These are phyloP conservation scores for Fusarium sp. DNA, from an alignment of 2,329 filamentous ascomycete species.

Conservation along the genomic window DNA sequence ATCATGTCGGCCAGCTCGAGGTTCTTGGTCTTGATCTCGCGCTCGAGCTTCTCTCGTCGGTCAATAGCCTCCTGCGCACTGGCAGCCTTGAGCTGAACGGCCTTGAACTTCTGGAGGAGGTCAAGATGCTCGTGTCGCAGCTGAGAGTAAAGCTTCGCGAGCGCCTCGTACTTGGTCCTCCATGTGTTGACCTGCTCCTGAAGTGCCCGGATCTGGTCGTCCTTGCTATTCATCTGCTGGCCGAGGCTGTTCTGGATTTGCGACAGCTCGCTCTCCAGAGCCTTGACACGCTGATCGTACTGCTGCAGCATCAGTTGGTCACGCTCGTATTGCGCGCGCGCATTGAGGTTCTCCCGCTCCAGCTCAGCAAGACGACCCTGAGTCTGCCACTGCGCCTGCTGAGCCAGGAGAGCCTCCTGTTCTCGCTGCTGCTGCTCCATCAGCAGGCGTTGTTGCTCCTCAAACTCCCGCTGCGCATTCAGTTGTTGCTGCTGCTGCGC, in stretches of 20 bases:
- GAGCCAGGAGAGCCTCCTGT: slow-evolving; percentile 87
- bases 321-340: slow-evolving; percentile 94
- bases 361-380: slow-evolving; percentile 96
- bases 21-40: slow-evolving; percentile 99
- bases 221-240: slow-evolving; percentile 88
- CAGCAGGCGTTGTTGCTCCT: slow-evolving; percentile 90
- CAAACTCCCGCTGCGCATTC: slow-evolving; percentile 93
- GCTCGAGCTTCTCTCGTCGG: slow-evolving; percentile 91
- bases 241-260: slow-evolving; percentile 86
- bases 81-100: slow-evolving; percentile 93
- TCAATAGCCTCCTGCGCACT: slow-evolving; percentile 98
- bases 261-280: slow-evolving; percentile 85
- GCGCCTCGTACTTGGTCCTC: slow-evolving; percentile 95
- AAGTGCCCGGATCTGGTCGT: slow-evolving; percentile 91
- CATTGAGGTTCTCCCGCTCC: slow-evolving; percentile 94
- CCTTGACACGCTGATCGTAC: slow-evolving; percentile 94
- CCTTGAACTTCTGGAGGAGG: slow-evolving; percentile 94
- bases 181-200: slow-evolving; percentile 99
- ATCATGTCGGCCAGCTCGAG: slow-evolving; percentile 99
- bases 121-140: slow-evolving; percentile 95
- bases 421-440: slow-evolving; percentile 91
- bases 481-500: slow-evolving; percentile 85
- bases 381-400: slow-evolving; percentile 93
- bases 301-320: slow-evolving; percentile 97
- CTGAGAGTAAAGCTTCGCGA: slow-evolving; percentile 97